phyloP scores from a whole-genome alignment of 2,329 filamentous ascomycete species.

The Rhynchosporium secalis region DNA sequence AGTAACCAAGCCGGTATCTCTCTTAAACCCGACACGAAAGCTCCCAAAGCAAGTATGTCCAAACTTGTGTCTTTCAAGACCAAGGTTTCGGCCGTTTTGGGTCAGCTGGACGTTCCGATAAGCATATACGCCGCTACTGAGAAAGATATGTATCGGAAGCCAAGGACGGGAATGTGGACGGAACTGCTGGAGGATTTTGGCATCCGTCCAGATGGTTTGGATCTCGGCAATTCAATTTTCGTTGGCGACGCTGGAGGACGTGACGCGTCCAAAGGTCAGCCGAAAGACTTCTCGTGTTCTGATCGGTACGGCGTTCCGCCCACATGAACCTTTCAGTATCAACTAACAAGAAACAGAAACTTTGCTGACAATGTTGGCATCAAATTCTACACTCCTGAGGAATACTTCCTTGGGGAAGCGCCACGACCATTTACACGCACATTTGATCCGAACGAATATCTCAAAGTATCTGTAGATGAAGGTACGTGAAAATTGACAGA shows the following conservation, averaged over 20 bases:
- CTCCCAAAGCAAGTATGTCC: constrained; percentile 63
- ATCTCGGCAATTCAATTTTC: constrained; percentile 73
- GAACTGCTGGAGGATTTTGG: constrained; percentile 56
- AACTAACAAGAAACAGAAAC: constrained; percentile 53
- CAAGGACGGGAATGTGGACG: constrained; percentile 85
- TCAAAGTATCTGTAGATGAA: constrained; percentile 38
- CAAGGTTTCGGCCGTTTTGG: constrained; percentile 70
- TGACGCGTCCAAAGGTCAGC: constrained; percentile 46
- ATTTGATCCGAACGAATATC: constrained; percentile 68
- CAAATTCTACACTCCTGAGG: constrained; percentile 81
- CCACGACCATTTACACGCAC: constrained; percentile 65
- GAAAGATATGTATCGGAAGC: constrained; percentile 83
- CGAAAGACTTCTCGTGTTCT: constrained; percentile 65
- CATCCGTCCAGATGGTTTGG: constrained; percentile 54
- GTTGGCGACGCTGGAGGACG: constrained; percentile 82
- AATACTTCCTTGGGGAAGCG: constrained; percentile 76
- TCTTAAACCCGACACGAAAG: constrained; percentile 71
- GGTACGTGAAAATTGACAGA: constrained; percentile 22
- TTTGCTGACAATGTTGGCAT: constrained; percentile 85
- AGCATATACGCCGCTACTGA: constrained; percentile 84
- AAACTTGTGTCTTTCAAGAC: constrained; percentile 79
- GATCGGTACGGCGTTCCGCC: constrained; percentile 44
- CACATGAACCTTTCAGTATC: constrained; percentile 5
- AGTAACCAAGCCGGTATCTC: constrained; percentile 88
- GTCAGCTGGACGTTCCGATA: constrained; percentile 71